These are phyloP conservation scores for Grifola frondosa DNA, from an alignment of 1,284 basidiomycete species.

Conservation along the genomic window DNA sequence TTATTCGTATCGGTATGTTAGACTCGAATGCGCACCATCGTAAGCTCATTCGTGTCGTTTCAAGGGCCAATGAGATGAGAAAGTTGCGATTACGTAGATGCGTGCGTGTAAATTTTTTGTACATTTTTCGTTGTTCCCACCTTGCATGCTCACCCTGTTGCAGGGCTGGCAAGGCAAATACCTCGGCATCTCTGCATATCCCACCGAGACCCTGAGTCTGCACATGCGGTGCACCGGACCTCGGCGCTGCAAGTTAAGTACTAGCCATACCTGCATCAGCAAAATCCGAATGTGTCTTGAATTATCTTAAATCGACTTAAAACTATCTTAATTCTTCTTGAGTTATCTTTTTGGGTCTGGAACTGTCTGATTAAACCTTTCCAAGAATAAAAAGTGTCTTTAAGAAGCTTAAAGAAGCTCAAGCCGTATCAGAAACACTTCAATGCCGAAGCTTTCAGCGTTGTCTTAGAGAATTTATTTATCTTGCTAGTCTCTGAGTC, in stretches of 20 bases:
- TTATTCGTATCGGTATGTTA: conserved; percentile 33
- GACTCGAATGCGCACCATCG: neutral
- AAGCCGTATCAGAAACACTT: no score
- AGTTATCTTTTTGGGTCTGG: no score
- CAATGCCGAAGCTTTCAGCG: no score
- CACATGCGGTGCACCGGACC: conserved; percentile 39
- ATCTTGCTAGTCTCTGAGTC: no score
- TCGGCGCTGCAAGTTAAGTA: conserved; percentile 44
- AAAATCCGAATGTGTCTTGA: no score
- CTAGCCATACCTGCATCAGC: no score
- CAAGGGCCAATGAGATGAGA: conserved; percentile 19
- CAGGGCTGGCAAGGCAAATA: conserved; percentile 41
- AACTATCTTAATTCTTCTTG: no score
- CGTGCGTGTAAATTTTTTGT: conserved; percentile 8
- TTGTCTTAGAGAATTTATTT: no score
- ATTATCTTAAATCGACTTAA: no score
- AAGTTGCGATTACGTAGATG: conserved; percentile 26
- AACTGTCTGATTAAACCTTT: no score
- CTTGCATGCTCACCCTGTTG: conserved; percentile 18
- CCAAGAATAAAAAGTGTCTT: no score
- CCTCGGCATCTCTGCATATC: conserved; percentile 45
- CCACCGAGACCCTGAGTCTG: conserved; percentile 42
- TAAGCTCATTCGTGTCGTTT: neutral
- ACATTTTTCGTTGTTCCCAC: neutral
- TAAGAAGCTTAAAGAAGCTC: no score